phyloP scores from a whole-genome alignment of 2,329 filamentous ascomycete species.

The Fusarium phyllophilum region DNA sequence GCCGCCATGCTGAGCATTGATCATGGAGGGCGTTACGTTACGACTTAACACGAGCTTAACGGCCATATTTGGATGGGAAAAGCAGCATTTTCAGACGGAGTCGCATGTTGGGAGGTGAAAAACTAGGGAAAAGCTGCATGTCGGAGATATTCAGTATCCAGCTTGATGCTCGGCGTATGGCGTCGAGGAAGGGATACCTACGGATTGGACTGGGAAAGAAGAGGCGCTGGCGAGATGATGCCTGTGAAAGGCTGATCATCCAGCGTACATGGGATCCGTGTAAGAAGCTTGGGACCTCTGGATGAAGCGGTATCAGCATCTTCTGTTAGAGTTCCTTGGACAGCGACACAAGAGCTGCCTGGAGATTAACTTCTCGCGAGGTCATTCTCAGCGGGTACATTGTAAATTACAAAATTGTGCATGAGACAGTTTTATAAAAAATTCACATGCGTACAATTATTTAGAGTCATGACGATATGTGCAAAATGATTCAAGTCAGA shows the following conservation, averaged over 20 bases:
- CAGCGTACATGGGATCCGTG: constrained; percentile 21
- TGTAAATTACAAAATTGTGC: constrained; percentile 42
- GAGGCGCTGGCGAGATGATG: constrained; percentile 22
- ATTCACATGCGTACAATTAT: constrained; percentile 27
- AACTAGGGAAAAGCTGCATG: constrained; percentile 36
- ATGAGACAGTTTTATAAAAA: constrained; percentile 35
- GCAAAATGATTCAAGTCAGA: constrained; percentile 46
- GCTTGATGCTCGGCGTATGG: constrained; percentile 44
- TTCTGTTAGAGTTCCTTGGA: constrained; percentile 16
- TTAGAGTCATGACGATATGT: constrained; percentile 13
- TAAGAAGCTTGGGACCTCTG: constrained; percentile 25
- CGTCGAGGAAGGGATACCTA: constrained; percentile 42
- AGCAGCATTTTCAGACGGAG: constrained; percentile 41
- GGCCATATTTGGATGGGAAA: constrained; percentile 43
- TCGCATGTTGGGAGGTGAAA: constrained; percentile 35
- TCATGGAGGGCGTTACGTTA: constrained; percentile 34
- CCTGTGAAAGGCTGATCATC: constrained; percentile 30
- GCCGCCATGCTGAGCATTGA: constrained; percentile 20
- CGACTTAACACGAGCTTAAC: constrained; percentile 40
- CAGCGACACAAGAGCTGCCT: constrained; percentile 23
- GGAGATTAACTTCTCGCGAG: constrained; percentile 13
- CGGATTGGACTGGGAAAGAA: constrained; percentile 18
- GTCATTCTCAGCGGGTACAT: constrained; percentile 27
- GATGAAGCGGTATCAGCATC: constrained; percentile 14
- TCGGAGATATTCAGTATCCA: constrained; percentile 36